Percentiles rank a stretch among this genome's conserved stretches.
Conservation (phyloP, 495 filamentous ascomycete species). For the Tuber umbilicatum region DNA sequence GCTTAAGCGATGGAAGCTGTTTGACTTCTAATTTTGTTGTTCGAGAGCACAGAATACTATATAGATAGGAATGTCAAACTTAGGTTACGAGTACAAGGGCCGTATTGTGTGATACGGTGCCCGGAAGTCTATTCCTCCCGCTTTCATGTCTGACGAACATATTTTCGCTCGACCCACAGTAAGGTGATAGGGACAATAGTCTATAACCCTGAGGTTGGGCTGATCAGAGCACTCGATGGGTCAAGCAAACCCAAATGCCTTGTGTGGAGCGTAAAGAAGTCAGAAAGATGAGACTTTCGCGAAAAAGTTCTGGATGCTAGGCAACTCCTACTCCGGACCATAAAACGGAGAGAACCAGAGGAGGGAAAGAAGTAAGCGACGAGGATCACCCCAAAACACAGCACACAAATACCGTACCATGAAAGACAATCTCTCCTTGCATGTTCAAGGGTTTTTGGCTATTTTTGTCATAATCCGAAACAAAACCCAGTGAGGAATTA, state of each 20-base stretch:
- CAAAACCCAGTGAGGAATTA: background rate
- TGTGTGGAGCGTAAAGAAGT: too few species aligned
- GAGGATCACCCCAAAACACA: background rate
- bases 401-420: too few species aligned
- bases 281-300: too few species aligned
- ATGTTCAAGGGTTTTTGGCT: too few species aligned
- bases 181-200: background rate
- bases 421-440: too few species aligned
- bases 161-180: background rate
- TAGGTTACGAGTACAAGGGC: background rate
- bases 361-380: background rate
- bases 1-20: constrained; percentile 1
- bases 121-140: background rate
- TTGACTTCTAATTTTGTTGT: background rate
- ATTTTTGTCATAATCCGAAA: background rate
- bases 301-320: too few species aligned
- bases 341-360: too few species aligned
- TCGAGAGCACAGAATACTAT: background rate
- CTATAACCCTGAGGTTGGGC: background rate
- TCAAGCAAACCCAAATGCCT: too few species aligned
- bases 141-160: background rate
- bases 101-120: background rate
- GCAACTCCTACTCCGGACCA: too few species aligned
- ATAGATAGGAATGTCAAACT: background rate
- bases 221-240: too few species aligned